These are phyloP conservation scores for Populus hybrid DNA, from an alignment of 441 rosid genomes.

Conservation along the genomic window DNA sequence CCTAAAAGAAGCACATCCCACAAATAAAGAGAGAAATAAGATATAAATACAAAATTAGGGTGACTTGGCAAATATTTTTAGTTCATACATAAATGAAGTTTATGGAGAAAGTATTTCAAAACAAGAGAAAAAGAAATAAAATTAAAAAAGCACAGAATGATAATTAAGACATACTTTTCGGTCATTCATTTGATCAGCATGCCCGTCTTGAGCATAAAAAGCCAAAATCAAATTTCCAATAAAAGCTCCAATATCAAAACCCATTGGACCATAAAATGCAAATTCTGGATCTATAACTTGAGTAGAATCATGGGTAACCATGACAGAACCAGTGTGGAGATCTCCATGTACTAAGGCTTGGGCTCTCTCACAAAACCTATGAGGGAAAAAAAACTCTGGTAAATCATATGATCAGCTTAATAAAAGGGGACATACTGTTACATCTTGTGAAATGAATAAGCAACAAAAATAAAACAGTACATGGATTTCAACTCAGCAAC, in stretches of 20 bases:
- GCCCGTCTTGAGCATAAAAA: constrained; percentile 88
- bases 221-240: constrained; percentile 84
- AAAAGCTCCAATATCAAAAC: constrained; percentile 81
- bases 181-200: constrained; percentile 55
- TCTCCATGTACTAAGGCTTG: constrained; percentile 92
- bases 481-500: constrained; percentile 80
- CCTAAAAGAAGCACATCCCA: too few species aligned
- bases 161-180: constrained; percentile 42
- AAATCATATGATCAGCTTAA: constrained; percentile 1
- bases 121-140: neutral
- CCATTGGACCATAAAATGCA: constrained; percentile 88
- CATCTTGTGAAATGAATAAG: neutral
- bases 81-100: neutral
- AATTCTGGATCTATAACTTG: constrained; percentile 93
- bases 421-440: neutral
- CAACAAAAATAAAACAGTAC: constrained; percentile 32
- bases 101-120: neutral
- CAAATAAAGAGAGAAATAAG: too few species aligned
- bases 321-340: constrained; percentile 88
- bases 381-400: constrained; percentile 11
- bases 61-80: neutral
- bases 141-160: neutral
- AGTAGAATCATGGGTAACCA: constrained; percentile 84
- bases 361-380: constrained; percentile 88
- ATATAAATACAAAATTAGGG: too few species aligned